A percentile compares a stretch with the other conserved stretches of the same genome.
These are phyloP conservation scores for Tolypocladium ovalisporum DNA, from an alignment of 2,329 filamentous ascomycete species.

Conservation along the genomic window DNA sequence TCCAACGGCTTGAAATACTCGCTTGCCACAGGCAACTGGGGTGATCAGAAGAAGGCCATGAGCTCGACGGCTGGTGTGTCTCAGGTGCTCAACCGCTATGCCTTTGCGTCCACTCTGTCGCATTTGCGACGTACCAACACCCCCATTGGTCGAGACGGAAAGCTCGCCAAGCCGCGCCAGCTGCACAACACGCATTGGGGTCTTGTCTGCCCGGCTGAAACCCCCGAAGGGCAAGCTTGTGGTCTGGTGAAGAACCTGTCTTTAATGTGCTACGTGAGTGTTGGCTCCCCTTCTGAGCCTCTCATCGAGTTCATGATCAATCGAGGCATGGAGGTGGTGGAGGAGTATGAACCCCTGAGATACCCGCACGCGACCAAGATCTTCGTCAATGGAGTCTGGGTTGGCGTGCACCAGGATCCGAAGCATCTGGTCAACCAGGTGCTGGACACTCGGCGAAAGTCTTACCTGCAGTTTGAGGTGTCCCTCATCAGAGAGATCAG, in stretches of 20 bases:
- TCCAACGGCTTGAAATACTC: conserved; percentile 96
- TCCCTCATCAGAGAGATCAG: conserved; percentile 93
- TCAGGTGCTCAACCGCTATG: conserved; percentile 95
- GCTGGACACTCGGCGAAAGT: conserved; percentile 64
- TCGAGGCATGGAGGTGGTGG: conserved; percentile 88
- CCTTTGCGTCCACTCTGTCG: conserved; percentile 90
- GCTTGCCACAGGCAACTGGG: conserved; percentile 96
- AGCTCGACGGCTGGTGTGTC: conserved; percentile 94
- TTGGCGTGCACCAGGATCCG: conserved; percentile 86
- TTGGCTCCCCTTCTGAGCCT: conserved; percentile 82
- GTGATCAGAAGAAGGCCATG: conserved; percentile 96
- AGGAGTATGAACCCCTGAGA: conserved; percentile 80
- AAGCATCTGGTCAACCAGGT: conserved; percentile 74
- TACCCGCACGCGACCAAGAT: conserved; percentile 94
- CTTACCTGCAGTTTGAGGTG: conserved; percentile 82
- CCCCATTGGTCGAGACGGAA: conserved; percentile 92
- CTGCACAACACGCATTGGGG: conserved; percentile 99
- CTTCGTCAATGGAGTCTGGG: conserved; percentile 97
- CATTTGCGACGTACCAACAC: conserved; percentile 97
- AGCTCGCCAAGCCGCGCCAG: conserved; percentile 94
- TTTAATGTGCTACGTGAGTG: conserved; percentile 96
- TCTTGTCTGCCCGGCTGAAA: conserved; percentile 92
- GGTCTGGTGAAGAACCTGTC: conserved; percentile 96
- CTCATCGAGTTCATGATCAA: conserved; percentile 94
- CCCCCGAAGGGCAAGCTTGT: conserved; percentile 95